A percentile compares a stretch with the other conserved stretches of the same genome.
Evolutionary conservation across 768 basidiomycete genomes (phyloP).

Genomic region (Harrya chromipes): DNA sequence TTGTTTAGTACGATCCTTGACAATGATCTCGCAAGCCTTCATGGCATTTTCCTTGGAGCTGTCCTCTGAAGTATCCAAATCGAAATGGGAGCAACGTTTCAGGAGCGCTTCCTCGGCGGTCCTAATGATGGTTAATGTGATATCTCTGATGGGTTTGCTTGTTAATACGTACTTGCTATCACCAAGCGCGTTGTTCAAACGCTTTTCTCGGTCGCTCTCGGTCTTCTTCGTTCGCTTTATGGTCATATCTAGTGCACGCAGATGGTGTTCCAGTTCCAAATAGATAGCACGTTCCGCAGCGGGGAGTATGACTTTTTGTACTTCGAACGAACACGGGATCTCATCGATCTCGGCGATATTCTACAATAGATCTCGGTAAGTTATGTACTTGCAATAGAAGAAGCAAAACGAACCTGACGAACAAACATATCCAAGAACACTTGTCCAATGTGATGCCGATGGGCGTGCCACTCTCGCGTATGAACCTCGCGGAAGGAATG

Average conservation of each 20-base stretch:
- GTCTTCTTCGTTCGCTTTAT: slow-evolving; percentile 63
- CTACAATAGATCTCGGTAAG: slow-evolving; percentile 37
- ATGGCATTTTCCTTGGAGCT: slow-evolving; percentile 70
- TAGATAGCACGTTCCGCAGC: slow-evolving; percentile 95
- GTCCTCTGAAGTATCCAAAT: slow-evolving; percentile 57
- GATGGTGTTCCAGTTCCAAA: slow-evolving; percentile 89
- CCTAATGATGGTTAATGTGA: slow-evolving; percentile 36
- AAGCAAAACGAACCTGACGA: slow-evolving; percentile 59
- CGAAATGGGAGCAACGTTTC: slow-evolving; percentile 95
- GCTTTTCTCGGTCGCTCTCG: slow-evolving; percentile 80
- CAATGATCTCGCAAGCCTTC: slow-evolving; percentile 91
- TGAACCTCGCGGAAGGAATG: slow-evolving; percentile 96
- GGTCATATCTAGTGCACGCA: slow-evolving; percentile 86
- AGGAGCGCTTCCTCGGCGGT: slow-evolving; percentile 90
- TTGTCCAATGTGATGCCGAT: slow-evolving; percentile 81
- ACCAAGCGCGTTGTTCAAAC: slow-evolving; percentile 83
- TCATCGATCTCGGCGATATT: slow-evolving; percentile 97
- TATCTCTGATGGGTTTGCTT: neutral
- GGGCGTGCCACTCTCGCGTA: slow-evolving; percentile 88
- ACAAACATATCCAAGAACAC: slow-evolving; percentile 78
- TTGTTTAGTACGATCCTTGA: slow-evolving; percentile 75
- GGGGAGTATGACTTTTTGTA: slow-evolving; percentile 69
- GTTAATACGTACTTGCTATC: slow-evolving; percentile 65
- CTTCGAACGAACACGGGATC: slow-evolving; percentile 71
- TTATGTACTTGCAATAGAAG: neutral